These are phyloP conservation scores for Boletus sp. DNA, from an alignment of 768 basidiomycete genomes.

Conservation along the genomic window DNA sequence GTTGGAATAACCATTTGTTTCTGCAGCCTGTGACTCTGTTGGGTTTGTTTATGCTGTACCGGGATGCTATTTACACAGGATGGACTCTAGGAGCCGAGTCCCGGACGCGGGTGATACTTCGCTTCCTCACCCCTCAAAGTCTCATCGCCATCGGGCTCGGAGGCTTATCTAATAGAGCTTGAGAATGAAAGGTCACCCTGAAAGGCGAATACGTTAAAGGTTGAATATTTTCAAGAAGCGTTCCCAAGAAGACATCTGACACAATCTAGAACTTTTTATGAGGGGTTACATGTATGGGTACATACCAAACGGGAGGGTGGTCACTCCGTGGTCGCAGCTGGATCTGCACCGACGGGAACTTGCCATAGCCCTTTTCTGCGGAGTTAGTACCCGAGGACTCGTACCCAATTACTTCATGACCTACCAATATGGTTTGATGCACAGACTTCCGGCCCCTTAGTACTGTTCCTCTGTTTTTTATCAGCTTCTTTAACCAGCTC, in stretches of 20 bases:
- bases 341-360: conserved; percentile 28
- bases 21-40: not conserved
- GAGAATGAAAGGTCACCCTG: conserved; percentile 17
- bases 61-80: conserved; percentile 17
- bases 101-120: conserved; percentile 4
- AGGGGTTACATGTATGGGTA: conserved; percentile 1
- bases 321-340: conserved; percentile 28
- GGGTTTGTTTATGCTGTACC: conserved; percentile 1
- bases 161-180: conserved; percentile 33
- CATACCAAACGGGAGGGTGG: conserved; percentile 13
- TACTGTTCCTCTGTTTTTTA: conserved; percentile 14
- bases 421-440: conserved; percentile 33
- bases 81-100: conserved; percentile 10
- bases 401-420: conserved; percentile 32
- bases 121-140: not conserved
- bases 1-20: conserved; percentile 1
- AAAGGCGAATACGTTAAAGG: conserved; percentile 17
- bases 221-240: conserved; percentile 18
- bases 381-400: conserved; percentile 33
- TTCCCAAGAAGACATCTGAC: conserved; percentile 19
- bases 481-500: conserved; percentile 31
- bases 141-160: conserved; percentile 26
- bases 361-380: conserved; percentile 28
- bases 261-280: conserved; percentile 9
- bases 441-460: conserved; percentile 31